These are phyloP conservation scores for Amanita rubescens DNA, from an alignment of 768 basidiomycete genomes.

Conservation along the genomic window DNA sequence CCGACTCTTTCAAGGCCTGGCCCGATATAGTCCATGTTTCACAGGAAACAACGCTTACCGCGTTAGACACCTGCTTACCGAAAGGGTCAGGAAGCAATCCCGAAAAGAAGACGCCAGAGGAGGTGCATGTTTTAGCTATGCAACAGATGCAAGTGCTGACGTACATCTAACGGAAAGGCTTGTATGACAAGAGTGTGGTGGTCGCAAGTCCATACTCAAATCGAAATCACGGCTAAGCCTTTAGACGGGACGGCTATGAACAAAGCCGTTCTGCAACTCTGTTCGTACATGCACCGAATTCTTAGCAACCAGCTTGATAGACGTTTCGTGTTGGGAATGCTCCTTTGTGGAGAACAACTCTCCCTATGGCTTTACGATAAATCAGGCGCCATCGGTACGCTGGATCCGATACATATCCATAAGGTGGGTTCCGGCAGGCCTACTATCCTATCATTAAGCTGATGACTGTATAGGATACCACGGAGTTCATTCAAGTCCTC, in stretches of 20 bases:
- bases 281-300: constrained; percentile 8
- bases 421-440: neutral
- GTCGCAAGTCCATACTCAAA: neutral
- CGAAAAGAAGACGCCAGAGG: neutral
- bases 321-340: constrained; percentile 6
- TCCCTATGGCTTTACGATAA: constrained; percentile 5
- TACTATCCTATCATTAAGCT: neutral
- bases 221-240: neutral
- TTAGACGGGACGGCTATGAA: neutral
- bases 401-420: constrained; percentile 7
- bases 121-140: neutral
- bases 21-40: neutral
- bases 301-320: constrained; percentile 9
- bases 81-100: neutral
- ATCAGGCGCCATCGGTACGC: constrained; percentile 8
- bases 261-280: neutral
- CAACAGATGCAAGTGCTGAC: neutral
- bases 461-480: neutral
- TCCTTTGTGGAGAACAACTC: constrained; percentile 4
- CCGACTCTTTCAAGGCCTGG: no score
- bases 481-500: constrained; percentile 3
- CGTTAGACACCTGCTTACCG: neutral
- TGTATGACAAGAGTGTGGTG: neutral
- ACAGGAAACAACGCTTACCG: neutral
- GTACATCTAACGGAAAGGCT: neutral